Evolutionary conservation across 2,329 filamentous ascomycete species (phyloP).

Genomic region (Cercospora sp.): DNA sequence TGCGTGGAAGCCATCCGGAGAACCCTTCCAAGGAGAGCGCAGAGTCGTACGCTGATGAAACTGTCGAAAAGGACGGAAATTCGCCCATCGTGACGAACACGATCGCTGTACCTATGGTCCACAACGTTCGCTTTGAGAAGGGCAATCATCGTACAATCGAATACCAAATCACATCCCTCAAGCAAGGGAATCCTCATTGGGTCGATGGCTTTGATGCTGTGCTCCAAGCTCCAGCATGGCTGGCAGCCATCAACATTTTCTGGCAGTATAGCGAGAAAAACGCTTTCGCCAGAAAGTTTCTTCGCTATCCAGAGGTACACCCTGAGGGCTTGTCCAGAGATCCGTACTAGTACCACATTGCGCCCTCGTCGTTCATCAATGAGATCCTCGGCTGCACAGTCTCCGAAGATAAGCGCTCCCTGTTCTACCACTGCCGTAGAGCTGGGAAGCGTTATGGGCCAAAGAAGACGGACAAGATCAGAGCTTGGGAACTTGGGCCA

Average conservation of each 20-base stretch:
- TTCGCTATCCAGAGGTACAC: neutral
- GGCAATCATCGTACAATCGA: conserved; percentile 1
- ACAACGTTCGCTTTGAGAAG: neutral
- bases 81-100: neutral
- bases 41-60: neutral
- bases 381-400: neutral
- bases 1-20: neutral
- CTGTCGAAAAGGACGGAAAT: neutral
- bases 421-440: conserved; percentile 1
- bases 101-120: neutral
- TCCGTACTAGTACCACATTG: conserved; percentile 10
- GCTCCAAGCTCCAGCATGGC: neutral
- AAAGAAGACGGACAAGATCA: neutral
- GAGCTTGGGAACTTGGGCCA: neutral
- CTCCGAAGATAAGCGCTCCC: neutral
- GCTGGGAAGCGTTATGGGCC: neutral
- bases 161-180: neutral
- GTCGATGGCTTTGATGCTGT: neutral
- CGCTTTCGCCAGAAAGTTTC: neutral
- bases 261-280: neutral
- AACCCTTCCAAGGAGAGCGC: neutral
- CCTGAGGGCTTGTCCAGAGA: neutral
- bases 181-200: neutral
- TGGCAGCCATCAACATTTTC: conserved; percentile 1
- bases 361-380: neutral